These are phyloP conservation scores for Lippia alba DNA, from an alignment of 305 asterid genomes.

Conservation along the genomic window DNA sequence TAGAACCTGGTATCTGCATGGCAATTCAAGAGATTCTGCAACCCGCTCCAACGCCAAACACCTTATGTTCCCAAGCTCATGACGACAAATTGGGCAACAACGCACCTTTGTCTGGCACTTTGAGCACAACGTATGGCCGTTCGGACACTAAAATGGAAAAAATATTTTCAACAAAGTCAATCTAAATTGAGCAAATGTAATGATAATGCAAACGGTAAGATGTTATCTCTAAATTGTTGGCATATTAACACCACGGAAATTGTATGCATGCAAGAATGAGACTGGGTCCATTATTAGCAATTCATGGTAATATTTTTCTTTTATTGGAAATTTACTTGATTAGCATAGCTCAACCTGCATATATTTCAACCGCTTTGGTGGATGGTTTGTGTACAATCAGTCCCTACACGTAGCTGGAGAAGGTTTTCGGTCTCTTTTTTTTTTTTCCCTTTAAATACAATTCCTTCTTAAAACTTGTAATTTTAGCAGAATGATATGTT, in stretches of 20 bases:
- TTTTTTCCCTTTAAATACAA: too few species aligned
- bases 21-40: conserved; percentile 79
- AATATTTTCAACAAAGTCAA: neutral
- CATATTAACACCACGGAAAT: too few species aligned
- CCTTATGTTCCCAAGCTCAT: conserved; percentile 84
- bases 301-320: too few species aligned
- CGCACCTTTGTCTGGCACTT: conserved; percentile 72
- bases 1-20: conserved; percentile 65
- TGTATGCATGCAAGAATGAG: neutral
- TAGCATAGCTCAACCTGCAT: neutral
- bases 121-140: conserved; percentile 85
- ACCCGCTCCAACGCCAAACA: conserved; percentile 86
- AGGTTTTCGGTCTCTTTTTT: neutral
- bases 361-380: neutral
- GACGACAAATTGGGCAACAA: conserved; percentile 81
- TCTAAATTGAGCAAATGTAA: neutral
- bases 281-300: too few species aligned
- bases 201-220: neutral
- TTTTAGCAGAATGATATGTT: neutral
- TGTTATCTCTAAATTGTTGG: too few species aligned
- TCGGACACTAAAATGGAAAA: conserved; percentile 69
- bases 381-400: neutral
- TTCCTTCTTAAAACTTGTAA: neutral
- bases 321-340: neutral
- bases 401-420: neutral